Conservation (phyloP, 2,329 filamentous ascomycete genomes). For the Pseudocercospora cruenta region DNA sequence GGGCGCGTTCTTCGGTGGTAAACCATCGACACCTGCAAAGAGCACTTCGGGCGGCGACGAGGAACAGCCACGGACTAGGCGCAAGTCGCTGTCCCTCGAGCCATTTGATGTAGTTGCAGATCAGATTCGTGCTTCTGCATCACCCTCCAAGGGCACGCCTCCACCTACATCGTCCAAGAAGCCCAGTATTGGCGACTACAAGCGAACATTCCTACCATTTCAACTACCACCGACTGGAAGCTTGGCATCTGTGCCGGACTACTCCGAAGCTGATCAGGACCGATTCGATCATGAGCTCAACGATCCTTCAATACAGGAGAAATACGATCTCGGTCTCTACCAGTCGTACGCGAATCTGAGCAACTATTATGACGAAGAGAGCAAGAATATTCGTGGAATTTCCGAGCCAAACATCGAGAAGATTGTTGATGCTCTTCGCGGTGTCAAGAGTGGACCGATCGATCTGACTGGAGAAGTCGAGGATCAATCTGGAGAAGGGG, state of each 20-base stretch:
- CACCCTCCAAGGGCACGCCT: slow-evolving; percentile 32
- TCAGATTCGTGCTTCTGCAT: slow-evolving; percentile 30
- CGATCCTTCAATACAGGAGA: slow-evolving; percentile 34
- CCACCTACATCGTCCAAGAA: slow-evolving; percentile 29
- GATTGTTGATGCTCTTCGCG: slow-evolving; percentile 50
- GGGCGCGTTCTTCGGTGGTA: slow-evolving; percentile 49
- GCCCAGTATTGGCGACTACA: slow-evolving; percentile 43
- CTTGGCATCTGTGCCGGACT: slow-evolving; percentile 59
- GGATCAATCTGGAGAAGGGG: slow-evolving; percentile 25
- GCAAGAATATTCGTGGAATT: slow-evolving; percentile 25
- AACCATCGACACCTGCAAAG: slow-evolving; percentile 41
- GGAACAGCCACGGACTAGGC: slow-evolving; percentile 36
- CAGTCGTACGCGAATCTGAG: slow-evolving; percentile 24
- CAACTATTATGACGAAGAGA: slow-evolving; percentile 25
- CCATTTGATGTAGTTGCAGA: slow-evolving; percentile 34
- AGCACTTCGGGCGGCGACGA: slow-evolving; percentile 21
- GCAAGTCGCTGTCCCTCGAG: slow-evolving; percentile 41
- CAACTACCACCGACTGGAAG: slow-evolving; percentile 73
- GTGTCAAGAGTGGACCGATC: slow-evolving; percentile 45
- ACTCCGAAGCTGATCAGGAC: slow-evolving; percentile 32
- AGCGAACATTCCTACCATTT: slow-evolving; percentile 78
- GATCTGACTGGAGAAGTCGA: slow-evolving; percentile 46
- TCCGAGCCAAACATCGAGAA: slow-evolving; percentile 26
- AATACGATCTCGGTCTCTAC: slow-evolving; percentile 36
- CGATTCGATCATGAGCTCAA: slow-evolving; percentile 37